These are phyloP conservation scores for Hypoxylon sp. DNA, from an alignment of 2,329 filamentous ascomycete genomes.

Conservation along the genomic window DNA sequence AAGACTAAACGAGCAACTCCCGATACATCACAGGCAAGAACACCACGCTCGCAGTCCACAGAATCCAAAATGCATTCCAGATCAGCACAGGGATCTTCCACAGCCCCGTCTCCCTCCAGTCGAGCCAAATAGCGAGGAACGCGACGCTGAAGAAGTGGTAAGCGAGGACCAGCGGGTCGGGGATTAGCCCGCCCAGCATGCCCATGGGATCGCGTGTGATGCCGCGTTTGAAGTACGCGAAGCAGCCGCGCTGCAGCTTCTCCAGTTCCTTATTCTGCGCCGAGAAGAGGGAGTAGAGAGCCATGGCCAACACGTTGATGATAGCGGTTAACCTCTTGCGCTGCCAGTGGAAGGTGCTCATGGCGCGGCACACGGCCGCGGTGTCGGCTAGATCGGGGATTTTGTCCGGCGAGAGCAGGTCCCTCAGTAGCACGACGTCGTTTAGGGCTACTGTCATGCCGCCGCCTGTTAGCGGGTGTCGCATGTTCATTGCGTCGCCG, in stretches of 20 bases:
- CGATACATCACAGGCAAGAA: conserved; percentile 86
- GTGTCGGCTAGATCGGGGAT: conserved; percentile 80
- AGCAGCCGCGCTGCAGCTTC: conserved; percentile 90
- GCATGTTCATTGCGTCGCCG: conserved; percentile 98
- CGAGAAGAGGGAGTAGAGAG: conserved; percentile 91
- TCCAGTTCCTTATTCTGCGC: conserved; percentile 83
- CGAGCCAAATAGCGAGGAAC: conserved; percentile 85
- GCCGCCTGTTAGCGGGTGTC: conserved; percentile 96
- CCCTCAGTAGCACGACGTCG: conserved; percentile 84
- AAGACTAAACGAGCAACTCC: conserved; percentile 66
- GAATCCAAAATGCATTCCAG: conserved; percentile 76
- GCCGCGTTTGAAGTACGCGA: conserved; percentile 87
- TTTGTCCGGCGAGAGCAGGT: conserved; percentile 77
- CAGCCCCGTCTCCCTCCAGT: conserved; percentile 65
- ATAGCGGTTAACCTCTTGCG: conserved; percentile 87
- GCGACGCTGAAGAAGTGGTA: conserved; percentile 97
- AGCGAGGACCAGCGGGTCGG: conserved; percentile 82
- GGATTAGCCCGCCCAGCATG: conserved; percentile 85
- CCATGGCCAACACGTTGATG: conserved; percentile 98
- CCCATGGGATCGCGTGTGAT: conserved; percentile 84
- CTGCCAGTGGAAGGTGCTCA: conserved; percentile 86
- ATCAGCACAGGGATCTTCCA: conserved; percentile 76
- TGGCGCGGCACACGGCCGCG: conserved; percentile 74
- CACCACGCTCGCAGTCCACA: conserved; percentile 85
- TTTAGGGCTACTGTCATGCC: conserved; percentile 99